Base-by-base conservation (phyloP, 225 moss, liverwort and hornwort genomes). In the Polytrichum formosum region DNA sequence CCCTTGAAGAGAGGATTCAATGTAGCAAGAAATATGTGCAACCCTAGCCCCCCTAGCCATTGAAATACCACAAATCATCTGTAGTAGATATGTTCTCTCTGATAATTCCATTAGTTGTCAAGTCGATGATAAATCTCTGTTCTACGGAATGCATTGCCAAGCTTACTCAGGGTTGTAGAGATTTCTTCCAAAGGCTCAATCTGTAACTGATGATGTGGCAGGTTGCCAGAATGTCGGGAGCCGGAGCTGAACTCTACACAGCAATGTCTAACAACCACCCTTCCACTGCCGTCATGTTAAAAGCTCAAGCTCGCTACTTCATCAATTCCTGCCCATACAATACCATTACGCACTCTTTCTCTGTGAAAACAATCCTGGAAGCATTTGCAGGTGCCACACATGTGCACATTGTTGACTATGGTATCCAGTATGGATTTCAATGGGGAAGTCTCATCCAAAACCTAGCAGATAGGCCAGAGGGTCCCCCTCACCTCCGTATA, bases 401-500 rank as follows among this genome's bases (percentile, higher is more conserved):
- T 53, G 79, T 92, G 18, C 94, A 92, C 60, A 82, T 94, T 29
- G 69, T 94, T 28, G 70, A 72, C 61, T 94, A 85, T 53, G 94
- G 94, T 28, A 84, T 94, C 59, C 76, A 85, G 26, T 89, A 87
- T 70, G 94, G 94, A 71, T 71, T 79, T 18, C 83, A 94, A 71
- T 94, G 92, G 76, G 90, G 92, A 4, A 83, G 85, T 67, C 75
- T 94, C 29, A 82, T 92, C 27, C 77, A 79, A 17, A 77, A 72
- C 54, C 70, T 94, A 26, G 56, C 85, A 5, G 28, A 37, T 17
- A 75, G 89, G 55, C 68, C 79, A 28, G 94, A 74, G 56, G 92
- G 92, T 22, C 73, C 92, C 30, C 94, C 92, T 27, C 78, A 70
- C 70, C 85, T 94, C 33, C 83, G 94, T 53, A 89, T 94, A 56